Evolutionary conservation across 1,139 yeast genomes (phyloP).

Genomic region (Yamadazyma buinensis): DNA sequence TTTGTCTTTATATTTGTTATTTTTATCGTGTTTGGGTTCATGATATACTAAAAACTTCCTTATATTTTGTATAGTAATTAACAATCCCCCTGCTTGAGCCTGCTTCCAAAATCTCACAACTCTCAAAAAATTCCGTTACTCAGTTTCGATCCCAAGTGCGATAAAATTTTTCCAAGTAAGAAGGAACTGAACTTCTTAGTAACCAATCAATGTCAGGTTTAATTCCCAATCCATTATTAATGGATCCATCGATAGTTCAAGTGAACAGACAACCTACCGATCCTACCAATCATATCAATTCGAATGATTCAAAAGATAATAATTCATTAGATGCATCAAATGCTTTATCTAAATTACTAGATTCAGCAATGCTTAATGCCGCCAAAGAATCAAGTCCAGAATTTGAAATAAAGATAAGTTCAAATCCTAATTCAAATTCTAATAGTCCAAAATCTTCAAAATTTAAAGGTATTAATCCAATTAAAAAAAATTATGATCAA

Average conservation of each 20-base stretch:
- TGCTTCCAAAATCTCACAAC: no score
- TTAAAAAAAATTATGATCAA: constrained; percentile 13
- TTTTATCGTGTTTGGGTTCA: background rate
- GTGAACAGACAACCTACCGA: constrained; percentile 6
- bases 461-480: constrained; percentile 11
- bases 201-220: constrained; percentile 1
- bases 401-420: constrained; percentile 16
- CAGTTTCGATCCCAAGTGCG: no score
- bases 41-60: no score
- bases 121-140: no score
- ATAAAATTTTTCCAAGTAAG: no score
- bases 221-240: constrained; percentile 19
- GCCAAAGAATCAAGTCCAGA: constrained; percentile 47
- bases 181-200: no score
- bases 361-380: constrained; percentile 46
- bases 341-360: constrained; percentile 41
- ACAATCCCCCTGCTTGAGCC: no score
- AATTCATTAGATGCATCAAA: constrained; percentile 25
- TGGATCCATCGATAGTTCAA: constrained; percentile 35
- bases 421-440: constrained; percentile 10
- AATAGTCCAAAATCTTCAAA: constrained; percentile 16
- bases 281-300: background rate
- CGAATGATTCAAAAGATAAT: no score
- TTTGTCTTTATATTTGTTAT: constrained; percentile 1
- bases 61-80: no score